Base-by-base conservation (phyloP, 371 early-diverging fungal species). In the Mortierella sp. region DNA sequence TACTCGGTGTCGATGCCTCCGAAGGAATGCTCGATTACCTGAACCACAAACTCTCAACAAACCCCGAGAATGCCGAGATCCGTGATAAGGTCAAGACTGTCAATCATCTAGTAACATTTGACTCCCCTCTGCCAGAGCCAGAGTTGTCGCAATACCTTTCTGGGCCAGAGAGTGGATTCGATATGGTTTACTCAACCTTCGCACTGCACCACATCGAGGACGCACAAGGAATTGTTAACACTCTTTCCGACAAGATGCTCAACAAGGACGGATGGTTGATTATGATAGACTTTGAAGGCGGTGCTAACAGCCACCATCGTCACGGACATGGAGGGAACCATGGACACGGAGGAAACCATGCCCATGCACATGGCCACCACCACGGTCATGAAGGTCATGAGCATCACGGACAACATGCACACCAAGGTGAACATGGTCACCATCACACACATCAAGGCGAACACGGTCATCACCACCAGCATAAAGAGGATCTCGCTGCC, bases 131-230 rank as follows among this genome's bases (percentile, higher is more conserved):
- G 0, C 79, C 79, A 0, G 79, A 72, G 17, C 57, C 61, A 6
- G 67, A 69, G 34, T 6, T n/a, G 2, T 45, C 60, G 7, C 28
- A 65, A 15, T 68, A 77, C 47, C 60, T 73, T 8, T 32, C 64
- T 9, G 66, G 61, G 2, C 42, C 57, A 6, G n/a, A 72, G 0
- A 59, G 54, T 1, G 77, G 77, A 3, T 79, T 79, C 19, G 74
- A 79, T 29, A 43, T 79, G 53, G 62, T 73, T 15, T 70, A 55
- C 13, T 66, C 74, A 15, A 73, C 51, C 64, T 69, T 37, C 57
- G 74, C 70, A 17, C 31, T 79, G 79, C 79, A 79, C n/a, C 79
- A 79, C 59, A 73, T 79, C 53, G 74, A 79, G 32, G 67, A 79
- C 26, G 58, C 56, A 26, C 59, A 69, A n/a, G 64, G 61, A 0